Base-by-base conservation (phyloP, 371 early-diverging fungal genomes). In the Rhizopus sp. region DNA sequence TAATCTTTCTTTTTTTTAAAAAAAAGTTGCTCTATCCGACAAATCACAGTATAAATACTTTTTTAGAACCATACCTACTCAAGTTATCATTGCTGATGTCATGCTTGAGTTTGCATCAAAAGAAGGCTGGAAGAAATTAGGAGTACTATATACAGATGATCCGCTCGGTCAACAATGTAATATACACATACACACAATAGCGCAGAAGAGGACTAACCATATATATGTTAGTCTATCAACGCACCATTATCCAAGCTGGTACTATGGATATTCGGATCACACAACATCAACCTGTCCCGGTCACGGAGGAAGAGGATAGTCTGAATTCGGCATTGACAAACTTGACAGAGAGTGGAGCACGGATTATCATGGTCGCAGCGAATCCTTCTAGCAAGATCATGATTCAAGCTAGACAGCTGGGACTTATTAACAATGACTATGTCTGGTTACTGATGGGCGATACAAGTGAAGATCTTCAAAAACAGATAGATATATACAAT, bases 361-460 rank as follows among this genome's bases (percentile, higher is more conserved):
- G 79, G n/a, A 62, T 79, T 10, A 69, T 79, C 17, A 53, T 79
- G 42, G 69, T 79, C 0, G 79, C 76, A 16, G 74, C 74, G 3
- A 64, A 67, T 0, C 55, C 70, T 3, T 67, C 68, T 53, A 57
- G 52, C 4, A 56, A 63, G 7, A 45, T 76, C 7, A 60, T 79
- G 61, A 44, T 76, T 0, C 72, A 67, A 44, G 79, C 79, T 0
- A 67, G 70, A 12, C 23, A 60, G 29, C 33, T 75, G 53, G 76
- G 76, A 1, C 61, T 66, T 2, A 16, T 79, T 5, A 57, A 56
- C 9, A 55, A 60, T 15, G 69, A 78, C 1, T 84, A 81, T 61
- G 82, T 78, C n/a, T 84, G 85, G 85, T 55, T 84, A 0, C 40
- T 78, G 7, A 70, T 79, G 59, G 80, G 75, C 4, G 75, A 82